Percentiles rank a stretch among this genome's conserved stretches.
Evolutionary conservation across 2,329 filamentous ascomycete genomes (phyloP).

Genomic region (Arachnomyces sp.): DNA sequence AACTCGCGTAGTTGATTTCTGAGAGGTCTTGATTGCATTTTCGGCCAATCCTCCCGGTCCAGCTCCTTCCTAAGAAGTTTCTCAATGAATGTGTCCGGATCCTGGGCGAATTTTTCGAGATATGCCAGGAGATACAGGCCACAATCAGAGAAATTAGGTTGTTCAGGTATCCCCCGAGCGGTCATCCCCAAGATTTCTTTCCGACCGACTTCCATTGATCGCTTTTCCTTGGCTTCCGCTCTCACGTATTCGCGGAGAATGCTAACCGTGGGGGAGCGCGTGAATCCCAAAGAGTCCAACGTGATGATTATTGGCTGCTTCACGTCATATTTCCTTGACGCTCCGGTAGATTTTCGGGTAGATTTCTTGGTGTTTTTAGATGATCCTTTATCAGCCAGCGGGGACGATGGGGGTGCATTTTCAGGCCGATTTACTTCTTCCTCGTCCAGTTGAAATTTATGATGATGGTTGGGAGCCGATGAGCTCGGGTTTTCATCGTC

Average conservation of each 20-base stretch:
- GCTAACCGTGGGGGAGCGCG: constrained; percentile 57
- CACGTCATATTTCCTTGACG: constrained; percentile 37
- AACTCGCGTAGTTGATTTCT: constrained; percentile 59
- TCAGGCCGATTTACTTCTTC: constrained; percentile 3
- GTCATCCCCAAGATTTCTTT: constrained; percentile 54
- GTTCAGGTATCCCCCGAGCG: constrained; percentile 66
- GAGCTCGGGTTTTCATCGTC: constrained; percentile 3
- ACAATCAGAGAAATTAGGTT: constrained; percentile 82
- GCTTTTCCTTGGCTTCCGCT: constrained; percentile 62
- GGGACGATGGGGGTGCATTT: constrained; percentile 8
- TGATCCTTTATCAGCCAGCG: constrained; percentile 13
- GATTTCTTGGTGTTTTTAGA: constrained; percentile 15
- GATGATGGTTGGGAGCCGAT: neutral
- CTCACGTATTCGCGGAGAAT: constrained; percentile 69
- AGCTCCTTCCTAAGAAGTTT: constrained; percentile 61
- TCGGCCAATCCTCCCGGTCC: constrained; percentile 48
- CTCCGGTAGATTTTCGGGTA: constrained; percentile 21
- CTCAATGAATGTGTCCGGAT: constrained; percentile 63
- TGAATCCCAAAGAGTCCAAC: constrained; percentile 70
- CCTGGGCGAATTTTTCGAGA: constrained; percentile 67
- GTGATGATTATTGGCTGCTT: constrained; percentile 68
- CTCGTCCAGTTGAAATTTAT: constrained; percentile 9
- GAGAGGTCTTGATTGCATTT: constrained; percentile 49
- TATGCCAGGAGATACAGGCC: constrained; percentile 83
- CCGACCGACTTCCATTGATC: constrained; percentile 40